Conservation (phyloP, 2,329 filamentous ascomycete species). For the Colletotrichum plurivorum region DNA sequence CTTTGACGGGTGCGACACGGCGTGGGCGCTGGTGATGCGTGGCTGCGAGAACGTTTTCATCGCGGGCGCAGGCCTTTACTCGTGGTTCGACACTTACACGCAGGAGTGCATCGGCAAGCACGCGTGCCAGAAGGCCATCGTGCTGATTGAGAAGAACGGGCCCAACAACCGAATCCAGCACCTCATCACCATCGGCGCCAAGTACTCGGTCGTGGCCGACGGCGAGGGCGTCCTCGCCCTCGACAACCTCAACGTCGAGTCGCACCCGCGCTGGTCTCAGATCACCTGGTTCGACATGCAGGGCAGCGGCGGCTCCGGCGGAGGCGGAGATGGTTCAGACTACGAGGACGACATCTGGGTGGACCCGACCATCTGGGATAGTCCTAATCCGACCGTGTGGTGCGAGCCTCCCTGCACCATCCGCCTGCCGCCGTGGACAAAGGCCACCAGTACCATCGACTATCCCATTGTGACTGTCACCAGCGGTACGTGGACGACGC, state of each 20-base stretch:
- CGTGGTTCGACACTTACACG: slow-evolving; percentile 44
- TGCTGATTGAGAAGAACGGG: slow-evolving; percentile 43
- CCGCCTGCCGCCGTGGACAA: slow-evolving; percentile 47
- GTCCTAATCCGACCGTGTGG: slow-evolving; percentile 47
- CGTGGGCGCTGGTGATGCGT: slow-evolving; percentile 43
- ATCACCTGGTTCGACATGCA: slow-evolving; percentile 44
- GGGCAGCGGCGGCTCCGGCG: too few relatives aligned
- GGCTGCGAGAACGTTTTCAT: slow-evolving; percentile 43
- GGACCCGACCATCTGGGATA: slow-evolving; percentile 48
- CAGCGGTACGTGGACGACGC: slow-evolving; percentile 48
- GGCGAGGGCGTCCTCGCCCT: slow-evolving; percentile 44
- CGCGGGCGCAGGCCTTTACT: slow-evolving; percentile 45
- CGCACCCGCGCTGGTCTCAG: slow-evolving; percentile 49
- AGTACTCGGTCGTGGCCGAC: slow-evolving; percentile 46
- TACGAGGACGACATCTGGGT: slow-evolving; percentile 42
- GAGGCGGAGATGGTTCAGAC: background rate
- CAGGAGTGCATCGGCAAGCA: slow-evolving; percentile 39
- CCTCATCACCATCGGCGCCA: slow-evolving; percentile 50
- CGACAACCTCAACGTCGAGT: slow-evolving; percentile 47
- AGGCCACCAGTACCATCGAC: slow-evolving; percentile 47
- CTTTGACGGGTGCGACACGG: slow-evolving; percentile 41
- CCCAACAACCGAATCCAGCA: slow-evolving; percentile 45
- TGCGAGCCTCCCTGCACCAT: slow-evolving; percentile 48
- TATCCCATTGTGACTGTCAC: slow-evolving; percentile 50
- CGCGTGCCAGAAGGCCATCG: slow-evolving; percentile 45